Conservation (phyloP, 2,329 filamentous ascomycete species). For the Penicillium verrucosum region DNA sequence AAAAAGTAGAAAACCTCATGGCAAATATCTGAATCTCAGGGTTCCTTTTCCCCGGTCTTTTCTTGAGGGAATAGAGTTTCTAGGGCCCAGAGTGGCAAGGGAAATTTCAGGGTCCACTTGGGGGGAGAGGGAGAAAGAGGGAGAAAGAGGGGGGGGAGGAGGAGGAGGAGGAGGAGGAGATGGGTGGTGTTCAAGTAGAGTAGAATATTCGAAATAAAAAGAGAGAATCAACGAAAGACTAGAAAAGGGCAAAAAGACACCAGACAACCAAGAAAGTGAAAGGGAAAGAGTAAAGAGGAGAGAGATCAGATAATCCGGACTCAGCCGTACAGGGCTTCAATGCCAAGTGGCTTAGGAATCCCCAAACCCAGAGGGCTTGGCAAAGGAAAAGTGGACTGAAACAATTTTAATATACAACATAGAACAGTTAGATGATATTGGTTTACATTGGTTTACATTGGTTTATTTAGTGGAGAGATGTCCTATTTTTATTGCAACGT, state of each 20-base stretch:
- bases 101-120: neutral
- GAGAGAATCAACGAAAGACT: neutral
- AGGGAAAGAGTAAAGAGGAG: neutral
- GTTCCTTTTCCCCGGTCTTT: conserved; percentile 6
- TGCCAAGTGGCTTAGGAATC: conserved; percentile 18
- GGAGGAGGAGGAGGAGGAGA: no score
- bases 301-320: neutral
- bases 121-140: neutral
- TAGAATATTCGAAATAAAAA: neutral
- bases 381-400: conserved; percentile 2
- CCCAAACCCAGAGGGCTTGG: neutral
- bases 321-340: neutral
- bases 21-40: conserved; percentile 1
- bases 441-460: neutral
- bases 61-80: conserved; percentile 11
- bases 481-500: neutral
- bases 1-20: conserved; percentile 21
- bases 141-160: no score
- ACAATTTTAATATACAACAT: neutral
- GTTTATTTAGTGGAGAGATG: neutral
- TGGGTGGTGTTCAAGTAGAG: no score
- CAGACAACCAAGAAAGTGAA: neutral
- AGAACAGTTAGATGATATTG: no score
- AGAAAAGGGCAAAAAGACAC: neutral
- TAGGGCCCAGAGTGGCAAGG: conserved; percentile 12